Evolutionary conservation across 345 rosid genomes (phyloP), one percentile per base, ranked within the genome.

Genomic region (Murraya koenigii): DNA sequence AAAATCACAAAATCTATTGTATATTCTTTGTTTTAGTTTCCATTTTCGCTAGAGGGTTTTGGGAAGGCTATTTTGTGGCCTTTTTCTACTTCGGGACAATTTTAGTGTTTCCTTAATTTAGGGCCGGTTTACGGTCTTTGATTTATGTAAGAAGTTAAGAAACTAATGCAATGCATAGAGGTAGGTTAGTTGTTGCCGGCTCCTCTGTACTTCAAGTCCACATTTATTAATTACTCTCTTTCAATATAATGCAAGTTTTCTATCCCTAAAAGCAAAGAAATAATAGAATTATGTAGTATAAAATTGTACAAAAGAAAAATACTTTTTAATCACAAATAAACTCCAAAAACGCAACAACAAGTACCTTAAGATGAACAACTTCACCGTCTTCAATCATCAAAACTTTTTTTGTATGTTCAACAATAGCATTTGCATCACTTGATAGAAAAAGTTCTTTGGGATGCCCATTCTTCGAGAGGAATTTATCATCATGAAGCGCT

Each of bases 341-440:
- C 38, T 44, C 23, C 10, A 35, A 15, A 72, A 13, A 8, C 56
- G 60, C 47, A 59, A 26, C 5, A 22, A 75, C 32, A 19, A 54
- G 26, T 82, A 95, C 98, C 99, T 95, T 93, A 39, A 93, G 86
- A 83, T 92, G 85, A 76, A 93, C 93, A 71, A 93, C 94, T 91
- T 95, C 99, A 59, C 86, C 89, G 74, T 95, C 99, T 86, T 95
- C 97, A 84, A 95, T 91, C 84, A 90, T 87, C 90, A 95, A 78
- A 78, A 92, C 98, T 79, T 80, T 93, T 85, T 86, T 93, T 25
- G 98, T 95, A 81, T 95, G 99, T 84, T 93, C 99, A 82, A 95
- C 88, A 78, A 95, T 86, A 69, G 99, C 98, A 77, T 86, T 88
- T 11, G 93, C 93, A 82, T 93, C 98, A 86, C 94, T 95, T 60